Evolutionary conservation across 208 protist species (phyloP).

Genomic region (Phytomonas serpens): DNA sequence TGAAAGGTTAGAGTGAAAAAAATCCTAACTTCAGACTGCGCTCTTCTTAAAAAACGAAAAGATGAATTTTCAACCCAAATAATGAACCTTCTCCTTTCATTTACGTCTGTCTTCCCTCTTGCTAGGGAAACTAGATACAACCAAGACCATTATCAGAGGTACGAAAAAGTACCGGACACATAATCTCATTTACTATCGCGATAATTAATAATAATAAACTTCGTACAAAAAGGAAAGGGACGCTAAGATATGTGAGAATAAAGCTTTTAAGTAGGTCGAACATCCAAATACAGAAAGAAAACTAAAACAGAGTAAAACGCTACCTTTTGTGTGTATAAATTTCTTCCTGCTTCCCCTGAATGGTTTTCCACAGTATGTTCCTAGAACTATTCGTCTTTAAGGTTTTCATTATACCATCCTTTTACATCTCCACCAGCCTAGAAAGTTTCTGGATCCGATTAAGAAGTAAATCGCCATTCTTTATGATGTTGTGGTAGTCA

Average conservation of each 20-base stretch:
- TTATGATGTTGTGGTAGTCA: slow-evolving; percentile 95
- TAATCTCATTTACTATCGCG: neutral
- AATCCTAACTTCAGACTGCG: neutral
- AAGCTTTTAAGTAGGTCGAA: neutral
- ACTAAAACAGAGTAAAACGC: neutral
- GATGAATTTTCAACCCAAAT: neutral
- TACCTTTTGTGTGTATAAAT: slow-evolving; percentile 1
- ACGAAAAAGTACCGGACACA: neutral
- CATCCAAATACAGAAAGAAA: neutral
- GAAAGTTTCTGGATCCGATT: slow-evolving; percentile 98
- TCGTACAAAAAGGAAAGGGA: neutral
- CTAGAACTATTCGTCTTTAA: neutral
- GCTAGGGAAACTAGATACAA: neutral
- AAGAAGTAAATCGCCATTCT: slow-evolving; percentile 96
- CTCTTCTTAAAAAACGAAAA: neutral
- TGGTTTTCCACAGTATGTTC: neutral
- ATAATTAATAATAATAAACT: neutral
- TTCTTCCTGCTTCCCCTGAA: neutral
- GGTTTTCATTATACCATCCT: neutral
- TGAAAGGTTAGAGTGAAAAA: neutral
- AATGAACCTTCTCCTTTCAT: neutral
- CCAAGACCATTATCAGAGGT: neutral
- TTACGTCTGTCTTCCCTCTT: neutral
- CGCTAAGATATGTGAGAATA: neutral
- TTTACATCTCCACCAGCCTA: slow-evolving; percentile 92